These are phyloP conservation scores for Curvularia lunata DNA, from an alignment of 2,329 filamentous ascomycete genomes.

Conservation along the genomic window DNA sequence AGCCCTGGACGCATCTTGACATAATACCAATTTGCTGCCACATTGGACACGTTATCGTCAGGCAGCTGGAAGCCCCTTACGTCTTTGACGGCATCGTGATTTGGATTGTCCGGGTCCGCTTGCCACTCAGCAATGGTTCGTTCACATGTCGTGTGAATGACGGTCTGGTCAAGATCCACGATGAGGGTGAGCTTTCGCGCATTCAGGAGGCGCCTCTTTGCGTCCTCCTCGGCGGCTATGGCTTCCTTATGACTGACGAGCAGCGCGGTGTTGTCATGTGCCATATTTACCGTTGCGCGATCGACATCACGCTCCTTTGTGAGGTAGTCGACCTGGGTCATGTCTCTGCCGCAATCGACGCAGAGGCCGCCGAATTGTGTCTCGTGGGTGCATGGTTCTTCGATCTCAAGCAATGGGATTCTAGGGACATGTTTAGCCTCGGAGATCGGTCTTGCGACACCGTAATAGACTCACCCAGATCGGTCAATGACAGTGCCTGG, in stretches of 20 bases:
- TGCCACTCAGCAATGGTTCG: conserved; percentile 97
- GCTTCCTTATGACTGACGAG: conserved; percentile 86
- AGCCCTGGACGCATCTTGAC: conserved; percentile 95
- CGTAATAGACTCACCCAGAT: conserved; percentile 22
- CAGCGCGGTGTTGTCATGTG: conserved; percentile 86
- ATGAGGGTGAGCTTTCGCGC: conserved; percentile 88
- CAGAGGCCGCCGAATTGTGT: conserved; percentile 91
- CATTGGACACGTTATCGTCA: conserved; percentile 66
- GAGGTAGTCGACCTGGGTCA: conserved; percentile 88
- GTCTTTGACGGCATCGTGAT: conserved; percentile 87
- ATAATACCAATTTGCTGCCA: conserved; percentile 75
- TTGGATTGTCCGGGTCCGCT: conserved; percentile 83
- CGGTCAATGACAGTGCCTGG: conserved; percentile 66
- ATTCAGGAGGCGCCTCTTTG: conserved; percentile 80
- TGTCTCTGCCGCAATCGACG: conserved; percentile 91
- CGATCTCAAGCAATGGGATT: conserved; percentile 71
- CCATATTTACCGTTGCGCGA: conserved; percentile 92
- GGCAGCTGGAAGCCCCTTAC: conserved; percentile 86
- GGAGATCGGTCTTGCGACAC: background rate
- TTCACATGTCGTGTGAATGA: conserved; percentile 97
- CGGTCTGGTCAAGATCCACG: conserved; percentile 96
- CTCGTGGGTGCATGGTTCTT: conserved; percentile 90
- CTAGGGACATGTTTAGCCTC: conserved; percentile 44
- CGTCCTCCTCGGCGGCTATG: conserved; percentile 79
- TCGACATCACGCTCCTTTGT: conserved; percentile 78